phyloP scores from a whole-genome alignment of 73 alveolate genomes.

The Paramecium primaurelia region DNA sequence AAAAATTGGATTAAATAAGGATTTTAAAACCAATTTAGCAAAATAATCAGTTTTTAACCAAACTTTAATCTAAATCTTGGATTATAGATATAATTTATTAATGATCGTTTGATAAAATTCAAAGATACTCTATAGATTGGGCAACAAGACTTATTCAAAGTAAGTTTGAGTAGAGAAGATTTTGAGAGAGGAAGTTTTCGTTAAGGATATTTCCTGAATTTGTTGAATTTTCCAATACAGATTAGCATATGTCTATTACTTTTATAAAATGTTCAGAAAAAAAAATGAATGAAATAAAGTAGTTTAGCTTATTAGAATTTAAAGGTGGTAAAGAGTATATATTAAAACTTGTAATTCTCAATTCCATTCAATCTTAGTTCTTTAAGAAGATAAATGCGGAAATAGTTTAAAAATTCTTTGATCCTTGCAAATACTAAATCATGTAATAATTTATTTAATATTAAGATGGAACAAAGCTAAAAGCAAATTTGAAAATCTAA shows the following conservation, averaged over 20 bases:
- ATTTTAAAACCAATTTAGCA: conserved; percentile 10
- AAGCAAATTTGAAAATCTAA: conserved; percentile 60
- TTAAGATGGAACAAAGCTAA: conserved; percentile 68
- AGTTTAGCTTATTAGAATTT: conserved; percentile 86
- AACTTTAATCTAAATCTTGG: conserved; percentile 50
- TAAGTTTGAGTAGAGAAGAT: conserved; percentile 92
- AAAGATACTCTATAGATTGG: conserved; percentile 45
- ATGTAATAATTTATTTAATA: not conserved
- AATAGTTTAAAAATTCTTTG: conserved; percentile 84
- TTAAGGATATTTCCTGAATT: conserved; percentile 89
- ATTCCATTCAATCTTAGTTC: conserved; percentile 74
- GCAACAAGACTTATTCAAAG: conserved; percentile 66
- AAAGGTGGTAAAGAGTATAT: conserved; percentile 75
- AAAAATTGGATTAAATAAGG: conserved; percentile 22
- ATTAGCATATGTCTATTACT: conserved; percentile 70
- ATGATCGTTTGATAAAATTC: conserved; percentile 29
- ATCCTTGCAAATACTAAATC: conserved; percentile 82
- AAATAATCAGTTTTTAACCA: conserved; percentile 38
- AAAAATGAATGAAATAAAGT: conserved; percentile 84
- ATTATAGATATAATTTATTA: conserved; percentile 43
- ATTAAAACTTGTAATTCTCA: conserved; percentile 73
- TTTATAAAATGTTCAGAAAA: conserved; percentile 88
- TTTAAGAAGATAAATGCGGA: conserved; percentile 83
- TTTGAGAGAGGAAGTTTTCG: conserved; percentile 97
- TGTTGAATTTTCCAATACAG: conserved; percentile 65